Conservation (phyloP, 345 rosid genomes). For the Turnera subulata region DNA sequence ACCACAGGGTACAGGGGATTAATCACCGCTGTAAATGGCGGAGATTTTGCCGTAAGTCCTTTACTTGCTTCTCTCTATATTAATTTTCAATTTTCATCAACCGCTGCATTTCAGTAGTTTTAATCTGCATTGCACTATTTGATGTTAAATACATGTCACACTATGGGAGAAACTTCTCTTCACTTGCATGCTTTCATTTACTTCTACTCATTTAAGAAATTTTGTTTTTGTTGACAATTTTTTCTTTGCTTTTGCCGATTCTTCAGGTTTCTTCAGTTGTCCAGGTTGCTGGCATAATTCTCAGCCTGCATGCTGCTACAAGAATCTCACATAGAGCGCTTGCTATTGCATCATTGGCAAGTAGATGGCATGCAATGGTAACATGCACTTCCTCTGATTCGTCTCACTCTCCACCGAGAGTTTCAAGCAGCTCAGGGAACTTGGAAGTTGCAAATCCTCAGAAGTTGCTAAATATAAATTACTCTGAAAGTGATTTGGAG, state of each 20-base stretch:
- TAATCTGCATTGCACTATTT: too few relatives aligned
- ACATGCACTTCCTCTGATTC: constrained; percentile 51
- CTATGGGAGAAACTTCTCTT: too few relatives aligned
- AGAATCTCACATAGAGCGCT: constrained; percentile 88
- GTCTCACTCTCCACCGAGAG: constrained; percentile 35
- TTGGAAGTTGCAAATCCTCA: constrained; percentile 33
- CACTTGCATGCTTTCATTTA: neutral
- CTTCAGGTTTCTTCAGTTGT: constrained; percentile 72
- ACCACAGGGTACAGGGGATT: constrained; percentile 64
- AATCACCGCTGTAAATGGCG: constrained; percentile 63
- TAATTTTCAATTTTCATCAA: neutral
- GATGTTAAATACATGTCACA: too few relatives aligned
- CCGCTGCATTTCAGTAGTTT: too few relatives aligned
- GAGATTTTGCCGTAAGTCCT: constrained; percentile 82
- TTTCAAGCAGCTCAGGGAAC: constrained; percentile 43
- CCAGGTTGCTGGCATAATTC: constrained; percentile 73
- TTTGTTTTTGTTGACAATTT: constrained; percentile 1
- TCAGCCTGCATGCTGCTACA: constrained; percentile 87
- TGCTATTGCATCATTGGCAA: constrained; percentile 59
- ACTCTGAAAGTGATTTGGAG: constrained; percentile 81
- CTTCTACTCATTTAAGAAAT: too few relatives aligned
- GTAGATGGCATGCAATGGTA: constrained; percentile 86
- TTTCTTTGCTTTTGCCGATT: constrained; percentile 5
- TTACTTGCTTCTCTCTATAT: neutral
- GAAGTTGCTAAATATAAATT: constrained; percentile 30